Evolutionary conservation across 2,329 filamentous ascomycete species (phyloP).

Genomic region (Talaromyces sp.): DNA sequence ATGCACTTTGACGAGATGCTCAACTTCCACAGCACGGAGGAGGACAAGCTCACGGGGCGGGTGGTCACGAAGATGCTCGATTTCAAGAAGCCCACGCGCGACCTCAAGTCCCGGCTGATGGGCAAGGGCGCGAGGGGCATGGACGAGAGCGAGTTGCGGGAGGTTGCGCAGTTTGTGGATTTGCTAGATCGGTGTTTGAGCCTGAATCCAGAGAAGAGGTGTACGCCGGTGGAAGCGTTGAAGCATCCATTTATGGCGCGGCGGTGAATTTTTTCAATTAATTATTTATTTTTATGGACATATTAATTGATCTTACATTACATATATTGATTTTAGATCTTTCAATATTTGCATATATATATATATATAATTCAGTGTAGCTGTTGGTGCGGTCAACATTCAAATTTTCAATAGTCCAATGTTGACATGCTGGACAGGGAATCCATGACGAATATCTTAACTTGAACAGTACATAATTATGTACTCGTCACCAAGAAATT

Average conservation of each 20-base stretch:
- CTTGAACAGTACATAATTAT: no score
- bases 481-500: no score
- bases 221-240: slow-evolving; percentile 79
- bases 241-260: slow-evolving; percentile 74
- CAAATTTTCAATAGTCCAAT: neutral
- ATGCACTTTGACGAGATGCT: slow-evolving; percentile 80
- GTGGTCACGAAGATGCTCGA: slow-evolving; percentile 48
- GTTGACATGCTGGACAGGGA: no score
- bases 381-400: neutral
- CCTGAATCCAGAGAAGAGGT: slow-evolving; percentile 87
- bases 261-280: neutral
- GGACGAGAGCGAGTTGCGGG: slow-evolving; percentile 66
- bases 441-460: no score
- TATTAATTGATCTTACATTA: neutral
- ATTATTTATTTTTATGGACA: neutral
- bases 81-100: slow-evolving; percentile 65
- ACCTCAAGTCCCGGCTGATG: slow-evolving; percentile 74
- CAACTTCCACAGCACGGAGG: slow-evolving; percentile 79
- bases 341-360: neutral
- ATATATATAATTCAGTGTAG: neutral
- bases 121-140: slow-evolving; percentile 49
- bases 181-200: slow-evolving; percentile 81
- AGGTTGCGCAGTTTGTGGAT: slow-evolving; percentile 79
- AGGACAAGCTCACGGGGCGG: slow-evolving; percentile 81
- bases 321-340: no score